Base-by-base conservation (phyloP, 2,329 filamentous ascomycete genomes). In the Apiospora kogelbergensis region DNA sequence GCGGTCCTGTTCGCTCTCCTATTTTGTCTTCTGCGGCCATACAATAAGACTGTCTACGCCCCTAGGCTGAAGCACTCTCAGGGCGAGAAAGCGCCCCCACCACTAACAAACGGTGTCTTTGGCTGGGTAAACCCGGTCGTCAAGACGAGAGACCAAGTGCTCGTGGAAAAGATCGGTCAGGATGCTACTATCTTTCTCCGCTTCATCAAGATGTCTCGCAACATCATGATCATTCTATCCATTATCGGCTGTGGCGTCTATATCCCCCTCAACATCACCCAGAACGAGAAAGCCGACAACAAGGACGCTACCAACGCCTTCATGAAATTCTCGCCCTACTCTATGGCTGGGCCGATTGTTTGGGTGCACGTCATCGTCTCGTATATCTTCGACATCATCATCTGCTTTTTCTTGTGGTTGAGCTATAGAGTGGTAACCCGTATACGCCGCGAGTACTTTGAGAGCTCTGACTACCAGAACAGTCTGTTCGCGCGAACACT, bases 161-260 rank as follows among this genome's bases (percentile, higher is more conserved):
- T 98, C 71, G 86, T 97, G 30, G 87, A 92, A n/a, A 90, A 92
- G 74, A 90, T 97, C 48, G 96, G 96, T 64, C 85, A 99, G 83
- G 96, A 99, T 81, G 96, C 95, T 9, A 92, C 93, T 13, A 83
- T 99, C 65, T 98, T 99, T 79, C 84, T 99, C 73, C 91, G 95
- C 67, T 95, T 98, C 76, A 89, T 91, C 66, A 88, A 90, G 73
- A 98, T 99, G 96, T 93, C 93, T 77, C 90, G 96, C 71, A 97
- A 97, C 78, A 93, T 98, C 72, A 97, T 98, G 78, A 77, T 93
- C 37, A 81, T 89, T 10, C 82, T 98, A 68, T 87, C 90, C 37
- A 72, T 97, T 7, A 80, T 97, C 41, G 94, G 93, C 22, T 91
- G 93, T 73, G 85, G 84, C 66, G 89, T 98, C 70, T 85, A 98